phyloP scores from a whole-genome alignment of 2,329 filamentous ascomycete species.

The Penicillium sp. region DNA sequence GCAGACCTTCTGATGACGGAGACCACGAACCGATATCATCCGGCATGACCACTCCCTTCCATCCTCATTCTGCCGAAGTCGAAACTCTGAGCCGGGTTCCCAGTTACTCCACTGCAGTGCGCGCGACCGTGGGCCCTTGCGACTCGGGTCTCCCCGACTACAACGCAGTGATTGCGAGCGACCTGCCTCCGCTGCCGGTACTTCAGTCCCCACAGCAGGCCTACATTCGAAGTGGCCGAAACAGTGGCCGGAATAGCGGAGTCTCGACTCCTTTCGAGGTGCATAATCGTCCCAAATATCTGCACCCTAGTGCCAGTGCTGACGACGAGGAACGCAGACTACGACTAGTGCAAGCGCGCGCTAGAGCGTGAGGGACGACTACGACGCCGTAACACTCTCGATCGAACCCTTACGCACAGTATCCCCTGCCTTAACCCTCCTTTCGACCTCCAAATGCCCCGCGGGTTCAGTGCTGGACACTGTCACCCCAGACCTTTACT shows the following conservation, averaged over 20 bases:
- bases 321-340: conserved; percentile 41
- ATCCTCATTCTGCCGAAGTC: conserved; percentile 52
- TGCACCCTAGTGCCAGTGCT: conserved; percentile 25
- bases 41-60: conserved; percentile 41
- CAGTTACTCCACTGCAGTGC: conserved; percentile 70
- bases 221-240: conserved; percentile 35
- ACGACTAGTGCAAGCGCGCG: conserved; percentile 39
- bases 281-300: conserved; percentile 23
- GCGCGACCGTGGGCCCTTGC: conserved; percentile 56
- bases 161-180: conserved; percentile 48
- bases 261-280: conserved; percentile 29
- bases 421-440: neutral
- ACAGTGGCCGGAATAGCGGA: conserved; percentile 34
- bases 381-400: neutral
- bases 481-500: conserved; percentile 1
- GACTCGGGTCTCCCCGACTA: conserved; percentile 62
- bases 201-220: conserved; percentile 39
- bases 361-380: conserved; percentile 24
- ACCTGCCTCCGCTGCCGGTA: conserved; percentile 24
- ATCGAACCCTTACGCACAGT: neutral
- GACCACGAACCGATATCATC: conserved; percentile 45
- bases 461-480: conserved; percentile 19
- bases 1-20: conserved; percentile 47
- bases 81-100: conserved; percentile 67
- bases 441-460: conserved; percentile 4